phyloP scores from a whole-genome alignment of 208 protist species.

The Angomonas ambiguus region DNA sequence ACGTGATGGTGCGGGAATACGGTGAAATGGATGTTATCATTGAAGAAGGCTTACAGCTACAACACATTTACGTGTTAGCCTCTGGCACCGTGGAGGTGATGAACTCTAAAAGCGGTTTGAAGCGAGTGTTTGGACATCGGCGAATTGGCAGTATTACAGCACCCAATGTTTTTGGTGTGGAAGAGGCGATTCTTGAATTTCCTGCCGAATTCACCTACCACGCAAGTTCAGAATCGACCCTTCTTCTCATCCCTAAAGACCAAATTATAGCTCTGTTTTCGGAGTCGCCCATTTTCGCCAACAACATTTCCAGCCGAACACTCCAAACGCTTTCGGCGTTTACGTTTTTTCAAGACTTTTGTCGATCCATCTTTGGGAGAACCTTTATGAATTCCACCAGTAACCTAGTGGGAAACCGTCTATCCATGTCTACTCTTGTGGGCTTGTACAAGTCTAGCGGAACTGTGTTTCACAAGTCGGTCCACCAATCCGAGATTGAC shows the following conservation, averaged over 20 bases:
- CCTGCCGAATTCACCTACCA: slow-evolving; percentile 77
- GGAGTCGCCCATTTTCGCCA: slow-evolving; percentile 72
- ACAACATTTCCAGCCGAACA: slow-evolving; percentile 66
- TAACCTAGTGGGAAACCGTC: slow-evolving; percentile 38
- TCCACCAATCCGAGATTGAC: slow-evolving; percentile 58
- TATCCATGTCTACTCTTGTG: slow-evolving; percentile 46
- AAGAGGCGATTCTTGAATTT: slow-evolving; percentile 72
- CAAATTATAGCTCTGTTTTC: slow-evolving; percentile 57
- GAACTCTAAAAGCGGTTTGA: slow-evolving; percentile 70
- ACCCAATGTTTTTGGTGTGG: slow-evolving; percentile 73
- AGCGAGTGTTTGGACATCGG: slow-evolving; percentile 63
- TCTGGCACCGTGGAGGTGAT: slow-evolving; percentile 82
- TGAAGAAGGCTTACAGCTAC: slow-evolving; percentile 52
- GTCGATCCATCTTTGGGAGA: slow-evolving; percentile 62
- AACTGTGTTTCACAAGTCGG: slow-evolving; percentile 47
- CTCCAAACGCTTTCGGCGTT: slow-evolving; percentile 69
- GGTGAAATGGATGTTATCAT: slow-evolving; percentile 79
- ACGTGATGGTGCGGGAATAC: slow-evolving; percentile 80
- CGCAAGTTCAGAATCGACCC: slow-evolving; percentile 52
- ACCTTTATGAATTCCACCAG: slow-evolving; percentile 23
- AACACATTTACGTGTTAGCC: slow-evolving; percentile 77
- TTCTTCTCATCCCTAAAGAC: slow-evolving; percentile 67
- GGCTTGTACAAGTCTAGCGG: slow-evolving; percentile 47
- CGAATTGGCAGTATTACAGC: slow-evolving; percentile 70
- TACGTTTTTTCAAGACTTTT: slow-evolving; percentile 68